Evolutionary conservation across 2,329 filamentous ascomycete genomes (phyloP).

Genomic region (Juglanconis oblonga): DNA sequence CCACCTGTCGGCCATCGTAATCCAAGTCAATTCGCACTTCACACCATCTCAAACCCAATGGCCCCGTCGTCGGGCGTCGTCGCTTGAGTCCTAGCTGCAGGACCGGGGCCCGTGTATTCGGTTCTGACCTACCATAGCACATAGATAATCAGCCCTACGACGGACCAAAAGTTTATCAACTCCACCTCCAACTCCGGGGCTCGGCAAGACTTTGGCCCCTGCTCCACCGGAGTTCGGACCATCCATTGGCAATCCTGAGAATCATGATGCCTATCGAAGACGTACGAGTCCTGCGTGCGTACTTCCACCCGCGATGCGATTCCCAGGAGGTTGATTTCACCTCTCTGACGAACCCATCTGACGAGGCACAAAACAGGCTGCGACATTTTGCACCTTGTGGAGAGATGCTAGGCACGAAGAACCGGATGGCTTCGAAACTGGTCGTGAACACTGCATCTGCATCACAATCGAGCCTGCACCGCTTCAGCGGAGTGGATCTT

Average conservation of each 20-base stretch:
- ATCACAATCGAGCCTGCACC: background rate
- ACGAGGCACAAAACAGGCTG: background rate
- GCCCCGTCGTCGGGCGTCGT: background rate
- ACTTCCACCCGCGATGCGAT: background rate
- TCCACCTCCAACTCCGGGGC: background rate
- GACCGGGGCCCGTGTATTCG: background rate
- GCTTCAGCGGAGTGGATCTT: background rate
- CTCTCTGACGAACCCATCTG: background rate
- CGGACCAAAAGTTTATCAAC: background rate
- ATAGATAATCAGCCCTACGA: constrained; percentile 11
- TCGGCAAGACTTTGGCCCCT: background rate
- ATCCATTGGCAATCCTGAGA: constrained; percentile 14
- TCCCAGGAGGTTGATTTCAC: background rate
- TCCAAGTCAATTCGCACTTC: background rate
- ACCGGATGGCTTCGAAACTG: background rate
- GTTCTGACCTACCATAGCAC: background rate
- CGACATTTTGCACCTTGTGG: background rate
- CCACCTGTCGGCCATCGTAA: background rate
- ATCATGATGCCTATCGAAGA: constrained; percentile 11
- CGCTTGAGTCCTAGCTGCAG: background rate
- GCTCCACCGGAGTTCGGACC: constrained; percentile 2
- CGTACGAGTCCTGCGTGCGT: constrained; percentile 13
- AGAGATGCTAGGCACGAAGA: background rate
- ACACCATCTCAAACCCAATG: background rate
- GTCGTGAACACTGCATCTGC: background rate